Percentiles rank a stretch among this genome's conserved stretches.
phyloP scores from a whole-genome alignment of 2,329 filamentous ascomycete species.

The Phialemoniopsis sp. region DNA sequence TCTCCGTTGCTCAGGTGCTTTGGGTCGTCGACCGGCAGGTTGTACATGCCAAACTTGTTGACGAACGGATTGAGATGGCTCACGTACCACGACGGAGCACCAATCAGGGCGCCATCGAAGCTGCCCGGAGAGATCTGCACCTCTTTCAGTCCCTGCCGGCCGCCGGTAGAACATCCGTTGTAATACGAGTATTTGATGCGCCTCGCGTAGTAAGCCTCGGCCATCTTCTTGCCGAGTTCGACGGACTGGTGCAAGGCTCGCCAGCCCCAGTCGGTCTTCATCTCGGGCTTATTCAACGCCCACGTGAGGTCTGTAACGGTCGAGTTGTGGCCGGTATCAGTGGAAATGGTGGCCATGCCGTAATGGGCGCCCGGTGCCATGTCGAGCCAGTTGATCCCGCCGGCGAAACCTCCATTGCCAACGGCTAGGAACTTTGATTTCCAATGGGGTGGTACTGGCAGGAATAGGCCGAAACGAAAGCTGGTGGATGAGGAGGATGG shows the following conservation, averaged over 20 bases:
- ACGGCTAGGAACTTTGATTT: slow-evolving; percentile 22
- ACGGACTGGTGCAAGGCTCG: slow-evolving; percentile 43
- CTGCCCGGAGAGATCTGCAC: slow-evolving; percentile 47
- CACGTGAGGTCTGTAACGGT: slow-evolving; percentile 22
- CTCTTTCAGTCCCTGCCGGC: slow-evolving; percentile 51
- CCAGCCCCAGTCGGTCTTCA: slow-evolving; percentile 29
- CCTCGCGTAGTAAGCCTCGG: slow-evolving; percentile 41
- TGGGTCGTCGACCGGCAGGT: slow-evolving; percentile 36
- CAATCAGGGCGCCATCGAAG: slow-evolving; percentile 53
- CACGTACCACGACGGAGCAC: slow-evolving; percentile 45
- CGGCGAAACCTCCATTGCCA: slow-evolving; percentile 24
- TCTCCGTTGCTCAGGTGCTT: slow-evolving; percentile 35
- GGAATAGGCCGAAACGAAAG: slow-evolving; percentile 25
- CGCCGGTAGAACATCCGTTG: slow-evolving; percentile 54
- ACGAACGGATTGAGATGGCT: slow-evolving; percentile 38
- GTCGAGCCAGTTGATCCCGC: slow-evolving; percentile 24
- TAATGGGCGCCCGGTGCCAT: slow-evolving; percentile 21
- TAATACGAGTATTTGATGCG: slow-evolving; percentile 45
- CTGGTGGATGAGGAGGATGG: slow-evolving; percentile 18
- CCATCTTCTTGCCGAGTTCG: slow-evolving; percentile 39
- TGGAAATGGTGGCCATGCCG: slow-evolving; percentile 35
- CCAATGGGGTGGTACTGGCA: slow-evolving; percentile 21
- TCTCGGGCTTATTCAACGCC: slow-evolving; percentile 30
- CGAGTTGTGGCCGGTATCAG: slow-evolving; percentile 38
- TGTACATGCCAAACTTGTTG: slow-evolving; percentile 38